Evolutionary conservation across 768 basidiomycete genomes (phyloP).

Genomic region (Naganishia onofrii): DNA sequence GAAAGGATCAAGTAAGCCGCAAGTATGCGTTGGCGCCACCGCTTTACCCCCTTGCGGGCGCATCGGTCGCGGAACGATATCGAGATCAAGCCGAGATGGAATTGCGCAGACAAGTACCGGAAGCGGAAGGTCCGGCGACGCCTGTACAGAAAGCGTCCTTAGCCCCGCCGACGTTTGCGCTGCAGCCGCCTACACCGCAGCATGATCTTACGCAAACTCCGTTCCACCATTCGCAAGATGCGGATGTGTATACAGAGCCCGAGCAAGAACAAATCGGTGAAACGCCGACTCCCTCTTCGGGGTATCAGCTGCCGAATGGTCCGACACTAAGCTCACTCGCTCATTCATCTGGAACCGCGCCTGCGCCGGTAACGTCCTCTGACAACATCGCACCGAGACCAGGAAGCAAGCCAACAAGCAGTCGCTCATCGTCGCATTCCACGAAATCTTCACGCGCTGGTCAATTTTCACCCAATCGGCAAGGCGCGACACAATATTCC

Average conservation of each 20-base stretch:
- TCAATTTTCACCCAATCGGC: not conserved
- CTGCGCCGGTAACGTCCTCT: not conserved
- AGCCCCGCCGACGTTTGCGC: slow-evolving; percentile 18
- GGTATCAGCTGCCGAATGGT: not conserved
- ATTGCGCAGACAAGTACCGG: not conserved
- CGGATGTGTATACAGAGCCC: not conserved
- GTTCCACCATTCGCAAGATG: not conserved
- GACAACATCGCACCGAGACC: not conserved
- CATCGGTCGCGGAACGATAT: not conserved
- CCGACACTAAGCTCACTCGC: not conserved
- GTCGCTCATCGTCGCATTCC: slow-evolving; percentile 17
- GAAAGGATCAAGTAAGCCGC: slow-evolving; percentile 11
- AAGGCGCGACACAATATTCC: not conserved
- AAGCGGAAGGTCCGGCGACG: slow-evolving; percentile 2
- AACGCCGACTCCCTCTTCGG: not conserved
- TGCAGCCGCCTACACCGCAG: slow-evolving; percentile 28
- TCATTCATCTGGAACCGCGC: not conserved
- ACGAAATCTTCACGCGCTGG: not conserved
- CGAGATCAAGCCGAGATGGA: not conserved
- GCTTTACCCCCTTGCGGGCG: not conserved
- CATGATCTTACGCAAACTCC: slow-evolving; percentile 18
- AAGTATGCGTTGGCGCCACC: slow-evolving; percentile 12
- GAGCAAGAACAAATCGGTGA: not conserved
- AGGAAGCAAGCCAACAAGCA: not conserved
- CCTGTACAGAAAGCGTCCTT: not conserved